phyloP scores from a whole-genome alignment of 768 basidiomycete species.

The Cystobasidium tubakii region DNA sequence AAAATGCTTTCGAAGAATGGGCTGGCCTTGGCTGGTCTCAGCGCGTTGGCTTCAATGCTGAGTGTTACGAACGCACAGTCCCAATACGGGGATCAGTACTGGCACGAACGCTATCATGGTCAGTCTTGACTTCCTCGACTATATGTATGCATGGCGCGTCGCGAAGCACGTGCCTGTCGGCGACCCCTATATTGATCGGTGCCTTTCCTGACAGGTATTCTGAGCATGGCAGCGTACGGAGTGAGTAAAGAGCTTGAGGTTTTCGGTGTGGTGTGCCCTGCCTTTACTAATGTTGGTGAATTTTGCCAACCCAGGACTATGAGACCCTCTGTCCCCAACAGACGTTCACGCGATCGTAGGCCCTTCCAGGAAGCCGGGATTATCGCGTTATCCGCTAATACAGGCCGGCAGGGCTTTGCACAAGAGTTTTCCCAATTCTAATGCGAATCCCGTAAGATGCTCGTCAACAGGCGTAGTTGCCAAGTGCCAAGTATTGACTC shows the following conservation, averaged over 20 bases:
- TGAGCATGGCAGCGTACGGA: slow-evolving; percentile 41
- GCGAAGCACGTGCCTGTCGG: neutral
- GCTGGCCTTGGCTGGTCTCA: neutral
- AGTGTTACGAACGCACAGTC: neutral
- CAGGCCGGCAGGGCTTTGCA: neutral
- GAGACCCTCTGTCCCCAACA: slow-evolving; percentile 39
- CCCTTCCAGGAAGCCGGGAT: neutral
- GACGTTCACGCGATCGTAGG: slow-evolving; percentile 36
- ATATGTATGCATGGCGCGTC: neutral
- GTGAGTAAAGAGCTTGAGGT: too few relatives aligned
- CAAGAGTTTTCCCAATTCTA: slow-evolving; percentile 41
- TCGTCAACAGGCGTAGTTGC: neutral
- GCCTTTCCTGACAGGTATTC: neutral
- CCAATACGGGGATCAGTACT: slow-evolving; percentile 30
- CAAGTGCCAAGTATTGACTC: neutral
- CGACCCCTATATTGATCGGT: neutral
- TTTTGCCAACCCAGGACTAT: slow-evolving; percentile 29
- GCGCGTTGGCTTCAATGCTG: neutral
- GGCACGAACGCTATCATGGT: slow-evolving; percentile 37
- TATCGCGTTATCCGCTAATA: neutral
- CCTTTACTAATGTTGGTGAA: neutral
- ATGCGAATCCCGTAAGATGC: neutral
- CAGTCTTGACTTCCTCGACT: neutral
- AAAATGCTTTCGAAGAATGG: neutral
- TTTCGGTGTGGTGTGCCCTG: too few relatives aligned